Percentiles rank a stretch among this genome's conserved stretches.
Conservation (phyloP, 164 flowering plant genomes). For the Houttuynia cordata region DNA sequence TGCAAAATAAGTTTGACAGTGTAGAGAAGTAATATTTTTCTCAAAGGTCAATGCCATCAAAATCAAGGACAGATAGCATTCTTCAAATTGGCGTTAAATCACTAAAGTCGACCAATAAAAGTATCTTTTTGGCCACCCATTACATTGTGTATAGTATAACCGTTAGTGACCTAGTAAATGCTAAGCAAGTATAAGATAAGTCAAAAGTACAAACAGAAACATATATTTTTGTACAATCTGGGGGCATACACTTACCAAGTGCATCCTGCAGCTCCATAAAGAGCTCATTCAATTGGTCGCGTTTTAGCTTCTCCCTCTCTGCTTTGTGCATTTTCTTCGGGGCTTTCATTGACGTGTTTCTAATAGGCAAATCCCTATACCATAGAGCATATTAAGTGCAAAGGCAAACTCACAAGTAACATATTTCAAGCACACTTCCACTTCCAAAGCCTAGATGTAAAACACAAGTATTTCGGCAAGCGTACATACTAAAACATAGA, state of each 20-base stretch:
- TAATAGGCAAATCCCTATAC: slow-evolving; percentile 30
- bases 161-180: not conserved
- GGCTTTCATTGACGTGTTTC: slow-evolving; percentile 38
- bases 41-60: too few species aligned
- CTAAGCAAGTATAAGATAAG: not conserved
- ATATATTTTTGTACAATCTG: not conserved
- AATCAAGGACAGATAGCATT: too few species aligned
- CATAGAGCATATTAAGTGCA: not conserved
- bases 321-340: slow-evolving; percentile 78
- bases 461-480: too few species aligned
- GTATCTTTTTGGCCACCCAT: too few species aligned
- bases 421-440: not conserved
- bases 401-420: not conserved
- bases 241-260: slow-evolving; percentile 38
- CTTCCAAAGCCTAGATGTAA: not conserved
- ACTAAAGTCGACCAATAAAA: too few species aligned
- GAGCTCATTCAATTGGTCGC: slow-evolving; percentile 72
- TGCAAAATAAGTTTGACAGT: too few species aligned
- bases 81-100: too few species aligned
- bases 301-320: slow-evolving; percentile 81
- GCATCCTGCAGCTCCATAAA: slow-evolving; percentile 50
- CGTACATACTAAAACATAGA: too few species aligned
- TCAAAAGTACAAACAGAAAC: not conserved
- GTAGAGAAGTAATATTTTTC: too few species aligned
- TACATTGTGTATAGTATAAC: not conserved